Evolutionary conservation across 1,284 basidiomycete genomes (phyloP).

Genomic region (Schizopora paradoxa): DNA sequence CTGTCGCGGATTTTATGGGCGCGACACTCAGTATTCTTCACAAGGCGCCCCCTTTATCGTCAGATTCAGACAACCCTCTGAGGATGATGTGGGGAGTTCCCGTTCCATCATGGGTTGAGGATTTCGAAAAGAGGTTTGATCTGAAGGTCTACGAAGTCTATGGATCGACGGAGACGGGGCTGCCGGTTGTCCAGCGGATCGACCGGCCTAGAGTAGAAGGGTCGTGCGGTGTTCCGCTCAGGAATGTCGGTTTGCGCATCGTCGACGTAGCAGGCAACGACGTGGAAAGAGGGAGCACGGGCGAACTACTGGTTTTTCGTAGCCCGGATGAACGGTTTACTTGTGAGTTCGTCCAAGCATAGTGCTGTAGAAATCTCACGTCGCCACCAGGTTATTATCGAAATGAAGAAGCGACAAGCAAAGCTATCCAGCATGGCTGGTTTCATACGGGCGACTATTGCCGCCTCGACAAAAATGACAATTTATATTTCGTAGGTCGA

Average conservation of each 20-base stretch:
- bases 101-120: slow-evolving; percentile 11
- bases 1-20: slow-evolving; percentile 14
- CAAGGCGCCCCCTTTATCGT: slow-evolving; percentile 2
- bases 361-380: not conserved
- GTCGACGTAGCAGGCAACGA: slow-evolving; percentile 5
- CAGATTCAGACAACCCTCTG: slow-evolving; percentile 5
- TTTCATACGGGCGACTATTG: slow-evolving; percentile 10
- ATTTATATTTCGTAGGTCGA: slow-evolving; percentile 11
- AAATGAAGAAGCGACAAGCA: slow-evolving; percentile 4
- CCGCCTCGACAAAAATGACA: slow-evolving; percentile 7
- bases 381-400: slow-evolving; percentile 7
- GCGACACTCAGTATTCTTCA: slow-evolving; percentile 10
- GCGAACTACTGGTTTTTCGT: slow-evolving; percentile 8
- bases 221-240: slow-evolving; percentile 5
- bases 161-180: slow-evolving; percentile 8
- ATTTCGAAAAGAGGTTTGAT: slow-evolving; percentile 12
- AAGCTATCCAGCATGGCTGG: slow-evolving; percentile 3
- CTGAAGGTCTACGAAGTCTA: slow-evolving; percentile 11
- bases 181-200: slow-evolving; percentile 10
- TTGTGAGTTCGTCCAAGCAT: not conserved
- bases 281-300: slow-evolving; percentile 1
- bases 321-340: slow-evolving; percentile 2
- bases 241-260: not conserved
- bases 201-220: slow-evolving; percentile 7
- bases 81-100: slow-evolving; percentile 14